Percentiles rank a stretch among this genome's conserved stretches.
phyloP scores from a whole-genome alignment of 176 grass and related monocot genomes.

The Musa itinerans region DNA sequence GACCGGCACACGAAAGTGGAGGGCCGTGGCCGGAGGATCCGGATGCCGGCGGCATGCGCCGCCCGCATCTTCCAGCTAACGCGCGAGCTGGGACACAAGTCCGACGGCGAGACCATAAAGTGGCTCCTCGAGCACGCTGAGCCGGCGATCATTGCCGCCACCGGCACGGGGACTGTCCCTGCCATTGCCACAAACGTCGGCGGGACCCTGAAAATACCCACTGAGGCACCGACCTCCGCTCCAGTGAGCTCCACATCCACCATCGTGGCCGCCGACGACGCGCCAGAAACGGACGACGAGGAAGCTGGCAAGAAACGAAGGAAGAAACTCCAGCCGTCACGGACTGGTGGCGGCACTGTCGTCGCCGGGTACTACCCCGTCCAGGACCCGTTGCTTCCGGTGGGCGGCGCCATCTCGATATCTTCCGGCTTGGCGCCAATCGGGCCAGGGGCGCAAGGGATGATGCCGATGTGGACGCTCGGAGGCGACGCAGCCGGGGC shows the following conservation, averaged over 20 bases:
- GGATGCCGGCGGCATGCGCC: slow-evolving; percentile 16
- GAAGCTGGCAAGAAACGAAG: background rate
- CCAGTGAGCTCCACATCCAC: background rate
- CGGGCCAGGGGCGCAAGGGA: background rate
- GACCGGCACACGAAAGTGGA: slow-evolving; percentile 18
- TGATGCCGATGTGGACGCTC: slow-evolving; percentile 9
- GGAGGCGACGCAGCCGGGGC: background rate
- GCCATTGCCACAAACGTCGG: slow-evolving; percentile 5
- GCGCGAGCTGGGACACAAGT: slow-evolving; percentile 7
- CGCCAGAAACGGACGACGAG: background rate
- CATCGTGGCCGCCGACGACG: background rate
- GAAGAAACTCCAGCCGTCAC: slow-evolving; percentile 3
- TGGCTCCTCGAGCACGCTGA: slow-evolving; percentile 14
- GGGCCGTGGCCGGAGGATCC: slow-evolving; percentile 4
- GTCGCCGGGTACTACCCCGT: background rate
- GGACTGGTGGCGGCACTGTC: background rate
- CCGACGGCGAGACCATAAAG: slow-evolving; percentile 6
- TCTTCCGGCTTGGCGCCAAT: slow-evolving; percentile 12
- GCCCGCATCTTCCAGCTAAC: slow-evolving; percentile 13
- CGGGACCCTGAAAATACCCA: slow-evolving; percentile 1
- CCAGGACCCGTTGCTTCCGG: slow-evolving; percentile 4
- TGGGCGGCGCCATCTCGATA: slow-evolving; percentile 12
- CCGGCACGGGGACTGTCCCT: slow-evolving; percentile 2
- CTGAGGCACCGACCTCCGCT: background rate
- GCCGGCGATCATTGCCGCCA: slow-evolving; percentile 8